These are phyloP conservation scores for Nematocida displodere DNA, from an alignment of 371 early-diverging fungal species.

Conservation along the genomic window DNA sequence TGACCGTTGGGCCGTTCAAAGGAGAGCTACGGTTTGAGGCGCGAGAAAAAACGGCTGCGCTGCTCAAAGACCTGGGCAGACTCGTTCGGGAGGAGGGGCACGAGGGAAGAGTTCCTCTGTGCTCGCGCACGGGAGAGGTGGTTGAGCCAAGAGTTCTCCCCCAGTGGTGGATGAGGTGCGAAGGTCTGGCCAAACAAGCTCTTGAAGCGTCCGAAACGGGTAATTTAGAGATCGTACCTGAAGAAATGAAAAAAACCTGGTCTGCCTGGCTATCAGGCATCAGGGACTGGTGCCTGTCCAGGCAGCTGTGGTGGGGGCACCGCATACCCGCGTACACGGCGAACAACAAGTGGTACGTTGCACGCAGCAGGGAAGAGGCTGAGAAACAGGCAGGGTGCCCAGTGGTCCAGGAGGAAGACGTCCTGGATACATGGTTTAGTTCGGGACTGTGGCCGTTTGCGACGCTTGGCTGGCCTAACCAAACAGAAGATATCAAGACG, in stretches of 20 bases:
- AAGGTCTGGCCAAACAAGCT: constrained; percentile 73
- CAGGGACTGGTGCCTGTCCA: constrained; percentile 88
- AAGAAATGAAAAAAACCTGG: constrained; percentile 81
- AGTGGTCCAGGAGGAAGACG: constrained; percentile 82
- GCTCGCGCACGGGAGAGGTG: constrained; percentile 81
- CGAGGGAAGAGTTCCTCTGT: constrained; percentile 84
- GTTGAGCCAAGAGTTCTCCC: constrained; percentile 95
- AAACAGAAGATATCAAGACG: constrained; percentile 69
- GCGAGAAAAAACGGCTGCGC: constrained; percentile 76
- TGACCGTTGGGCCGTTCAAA: constrained; percentile 69
- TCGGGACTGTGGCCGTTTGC: constrained; percentile 97
- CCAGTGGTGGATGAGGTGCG: constrained; percentile 96
- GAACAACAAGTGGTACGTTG: constrained; percentile 76
- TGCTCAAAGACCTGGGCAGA: constrained; percentile 76
- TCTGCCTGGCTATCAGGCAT: constrained; percentile 90
- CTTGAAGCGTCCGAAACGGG: constrained; percentile 73
- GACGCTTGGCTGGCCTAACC: constrained; percentile 83
- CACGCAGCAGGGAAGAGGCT: constrained; percentile 74
- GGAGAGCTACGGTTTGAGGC: constrained; percentile 91
- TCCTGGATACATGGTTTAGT: constrained; percentile 98
- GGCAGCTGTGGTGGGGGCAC: constrained; percentile 99
- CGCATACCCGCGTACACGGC: constrained; percentile 88
- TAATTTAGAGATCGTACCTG: constrained; percentile 78
- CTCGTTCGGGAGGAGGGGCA: constrained; percentile 78
- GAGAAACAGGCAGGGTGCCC: constrained; percentile 30